Conservation (phyloP, 768 basidiomycete genomes). For the Lentinus tigrinus region DNA sequence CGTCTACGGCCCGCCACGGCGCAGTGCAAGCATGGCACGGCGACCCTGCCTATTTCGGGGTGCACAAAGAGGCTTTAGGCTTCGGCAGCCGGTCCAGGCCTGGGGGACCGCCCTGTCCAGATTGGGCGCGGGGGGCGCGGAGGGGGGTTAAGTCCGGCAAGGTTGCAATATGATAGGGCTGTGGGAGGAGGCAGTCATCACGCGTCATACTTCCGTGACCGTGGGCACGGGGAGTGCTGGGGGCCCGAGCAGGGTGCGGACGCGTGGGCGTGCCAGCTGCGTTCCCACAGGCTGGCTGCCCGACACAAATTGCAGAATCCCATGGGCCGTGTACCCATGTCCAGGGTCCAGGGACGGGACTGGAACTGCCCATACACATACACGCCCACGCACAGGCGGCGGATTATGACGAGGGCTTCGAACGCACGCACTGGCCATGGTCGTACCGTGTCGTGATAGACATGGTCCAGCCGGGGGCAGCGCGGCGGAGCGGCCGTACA, state of each 20-base stretch:
- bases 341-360: no score
- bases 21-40: background rate
- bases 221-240: no score
- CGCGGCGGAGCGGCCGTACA: no score
- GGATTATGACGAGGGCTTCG: background rate
- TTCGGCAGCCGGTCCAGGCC: background rate
- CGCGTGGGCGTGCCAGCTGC: no score
- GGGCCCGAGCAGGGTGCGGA: no score
- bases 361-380: no score
- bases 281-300: background rate
- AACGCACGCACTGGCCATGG: background rate
- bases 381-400: no score
- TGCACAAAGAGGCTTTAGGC: conserved; percentile 12
- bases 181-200: no score
- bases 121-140: background rate
- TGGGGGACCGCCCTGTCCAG: background rate
- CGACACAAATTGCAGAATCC: no score
- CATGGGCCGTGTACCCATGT: no score
- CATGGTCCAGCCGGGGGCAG: background rate
- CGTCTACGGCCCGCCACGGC: background rate
- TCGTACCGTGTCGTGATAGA: background rate
- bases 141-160: background rate
- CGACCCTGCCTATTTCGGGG: background rate
- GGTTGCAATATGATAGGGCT: no score
- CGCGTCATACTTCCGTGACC: no score